phyloP scores from a whole-genome alignment of 257 asterid species.

The Anisodus acutangulus region DNA sequence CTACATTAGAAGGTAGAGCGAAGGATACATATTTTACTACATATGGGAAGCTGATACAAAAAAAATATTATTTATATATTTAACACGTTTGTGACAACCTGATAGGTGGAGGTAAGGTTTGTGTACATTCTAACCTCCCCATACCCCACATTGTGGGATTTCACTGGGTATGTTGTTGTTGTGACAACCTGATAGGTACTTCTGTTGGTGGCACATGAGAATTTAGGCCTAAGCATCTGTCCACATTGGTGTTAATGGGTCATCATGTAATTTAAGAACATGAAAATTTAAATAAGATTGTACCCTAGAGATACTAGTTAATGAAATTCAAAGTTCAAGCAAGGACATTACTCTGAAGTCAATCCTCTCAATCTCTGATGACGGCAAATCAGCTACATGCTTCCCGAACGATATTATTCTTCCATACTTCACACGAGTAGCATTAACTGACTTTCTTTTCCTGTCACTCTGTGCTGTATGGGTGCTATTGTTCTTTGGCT shows the following conservation, averaged over 20 bases:
- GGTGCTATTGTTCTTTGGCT: conserved; percentile 44
- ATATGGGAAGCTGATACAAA: conserved; percentile 1
- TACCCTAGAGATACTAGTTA: neutral
- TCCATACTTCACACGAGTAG: conserved; percentile 54
- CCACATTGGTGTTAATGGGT: neutral
- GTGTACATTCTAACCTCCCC: too few relatives aligned
- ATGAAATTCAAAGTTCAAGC: neutral
- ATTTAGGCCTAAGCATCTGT: neutral
- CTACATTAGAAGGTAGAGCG: conserved; percentile 22
- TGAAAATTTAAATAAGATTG: neutral
- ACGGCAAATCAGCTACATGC: conserved; percentile 54
- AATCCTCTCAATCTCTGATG: conserved; percentile 59
- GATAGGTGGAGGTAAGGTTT: too few relatives aligned
- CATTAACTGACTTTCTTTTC: conserved; percentile 35
- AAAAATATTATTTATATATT: neutral
- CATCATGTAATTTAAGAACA: neutral
- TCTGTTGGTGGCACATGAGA: neutral
- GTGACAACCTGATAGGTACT: neutral
- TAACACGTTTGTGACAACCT: neutral
- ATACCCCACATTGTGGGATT: too few relatives aligned
- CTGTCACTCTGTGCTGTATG: conserved; percentile 44
- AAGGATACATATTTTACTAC: neutral
- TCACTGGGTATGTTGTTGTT: too few relatives aligned
- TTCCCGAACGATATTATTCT: conserved; percentile 76
- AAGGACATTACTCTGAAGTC: conserved; percentile 66